A percentile compares a stretch with the other conserved stretches of the same genome.
Evolutionary conservation across 768 basidiomycete species (phyloP).

Genomic region (Mycena haematopus): DNA sequence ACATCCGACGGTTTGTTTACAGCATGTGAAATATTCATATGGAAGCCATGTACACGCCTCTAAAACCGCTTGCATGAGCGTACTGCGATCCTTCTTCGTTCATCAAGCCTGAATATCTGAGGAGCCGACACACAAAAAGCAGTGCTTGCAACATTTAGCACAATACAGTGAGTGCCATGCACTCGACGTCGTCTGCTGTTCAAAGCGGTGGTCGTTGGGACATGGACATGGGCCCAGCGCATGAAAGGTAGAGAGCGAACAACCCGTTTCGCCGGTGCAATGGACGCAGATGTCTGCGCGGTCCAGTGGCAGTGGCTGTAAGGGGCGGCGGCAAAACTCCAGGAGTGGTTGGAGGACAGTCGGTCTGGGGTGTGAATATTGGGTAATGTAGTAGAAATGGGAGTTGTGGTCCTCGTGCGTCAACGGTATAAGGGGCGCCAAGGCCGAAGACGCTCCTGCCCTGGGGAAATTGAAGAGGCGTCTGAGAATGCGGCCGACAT

Average conservation of each 20-base stretch:
- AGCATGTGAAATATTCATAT: too few relatives aligned
- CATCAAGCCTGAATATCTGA: not conserved
- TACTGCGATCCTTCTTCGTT: not conserved
- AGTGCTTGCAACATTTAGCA: not conserved
- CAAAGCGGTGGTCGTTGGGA: not conserved
- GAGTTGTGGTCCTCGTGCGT: not conserved
- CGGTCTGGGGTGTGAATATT: not conserved
- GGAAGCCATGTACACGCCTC: too few relatives aligned
- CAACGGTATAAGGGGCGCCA: not conserved
- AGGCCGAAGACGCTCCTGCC: not conserved
- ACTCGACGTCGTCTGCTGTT: not conserved
- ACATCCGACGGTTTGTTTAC: too few relatives aligned
- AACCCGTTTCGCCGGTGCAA: not conserved
- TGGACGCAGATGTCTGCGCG: not conserved
- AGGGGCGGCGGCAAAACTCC: not conserved
- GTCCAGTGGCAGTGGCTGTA: not conserved
- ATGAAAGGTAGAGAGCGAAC: not conserved
- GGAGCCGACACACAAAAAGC: not conserved
- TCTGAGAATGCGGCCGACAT: not conserved
- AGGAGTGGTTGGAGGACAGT: not conserved
- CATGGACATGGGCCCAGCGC: not conserved
- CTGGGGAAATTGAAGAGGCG: not conserved
- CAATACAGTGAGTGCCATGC: conserved; percentile 9
- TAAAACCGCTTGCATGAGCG: not conserved
- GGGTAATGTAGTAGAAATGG: not conserved